These are phyloP conservation scores for Selenicereus undatus DNA, from an alignment of 148 eudicot genomes.

Conservation along the genomic window DNA sequence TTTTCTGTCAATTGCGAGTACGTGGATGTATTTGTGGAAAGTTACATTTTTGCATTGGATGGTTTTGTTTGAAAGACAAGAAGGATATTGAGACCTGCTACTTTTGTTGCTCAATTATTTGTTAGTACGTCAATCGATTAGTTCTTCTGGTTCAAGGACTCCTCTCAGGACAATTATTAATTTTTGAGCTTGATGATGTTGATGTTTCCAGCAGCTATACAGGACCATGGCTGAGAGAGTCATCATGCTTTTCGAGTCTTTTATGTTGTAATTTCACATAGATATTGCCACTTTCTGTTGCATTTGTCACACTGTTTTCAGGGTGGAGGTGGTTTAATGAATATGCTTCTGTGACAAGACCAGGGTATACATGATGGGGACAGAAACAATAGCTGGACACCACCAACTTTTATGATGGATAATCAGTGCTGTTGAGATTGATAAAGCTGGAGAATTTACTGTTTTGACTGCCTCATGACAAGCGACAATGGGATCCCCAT, in stretches of 20 bases:
- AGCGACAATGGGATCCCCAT: neutral
- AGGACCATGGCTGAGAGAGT: neutral
- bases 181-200: no score
- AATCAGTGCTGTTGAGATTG: neutral
- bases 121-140: neutral
- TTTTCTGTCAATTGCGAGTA: neutral
- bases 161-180: neutral
- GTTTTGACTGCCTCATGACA: neutral
- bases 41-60: neutral
- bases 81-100: neutral
- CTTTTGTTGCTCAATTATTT: neutral
- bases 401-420: neutral
- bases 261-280: neutral
- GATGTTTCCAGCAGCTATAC: neutral
- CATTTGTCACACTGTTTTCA: neutral
- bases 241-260: neutral
- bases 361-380: neutral
- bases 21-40: neutral
- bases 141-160: neutral
- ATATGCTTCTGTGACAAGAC: constrained; percentile 8
- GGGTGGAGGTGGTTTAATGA: neutral
- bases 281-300: neutral
- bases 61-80: neutral
- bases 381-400: neutral
- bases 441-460: neutral